Conservation (phyloP, 306 rosid species). For the Rubus idaeus region DNA sequence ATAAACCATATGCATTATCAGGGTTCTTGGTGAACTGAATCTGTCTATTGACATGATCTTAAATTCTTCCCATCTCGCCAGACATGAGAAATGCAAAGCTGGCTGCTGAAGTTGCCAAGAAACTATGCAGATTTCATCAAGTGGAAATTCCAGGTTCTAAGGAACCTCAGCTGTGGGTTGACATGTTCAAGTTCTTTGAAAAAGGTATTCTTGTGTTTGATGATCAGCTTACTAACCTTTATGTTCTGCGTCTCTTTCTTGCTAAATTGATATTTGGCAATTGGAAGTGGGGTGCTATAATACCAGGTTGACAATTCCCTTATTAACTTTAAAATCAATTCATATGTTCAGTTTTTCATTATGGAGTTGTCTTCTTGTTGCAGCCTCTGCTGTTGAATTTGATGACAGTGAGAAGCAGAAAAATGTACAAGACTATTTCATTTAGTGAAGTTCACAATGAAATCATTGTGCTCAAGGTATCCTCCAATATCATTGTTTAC, state of each 20-base stretch:
- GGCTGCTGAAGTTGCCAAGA: conserved; percentile 74
- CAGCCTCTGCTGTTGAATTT: conserved; percentile 80
- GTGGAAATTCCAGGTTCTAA: conserved; percentile 79
- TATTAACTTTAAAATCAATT: neutral
- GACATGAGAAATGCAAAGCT: conserved; percentile 78
- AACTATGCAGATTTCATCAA: conserved; percentile 66
- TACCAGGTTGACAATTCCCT: neutral
- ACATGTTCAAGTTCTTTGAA: conserved; percentile 66
- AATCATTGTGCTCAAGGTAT: conserved; percentile 69
- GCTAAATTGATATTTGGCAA: neutral
- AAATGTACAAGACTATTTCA: conserved; percentile 53
- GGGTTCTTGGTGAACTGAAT: conserved; percentile 28
- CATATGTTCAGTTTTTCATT: conserved; percentile 16
- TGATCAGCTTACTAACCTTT: conserved; percentile 12
- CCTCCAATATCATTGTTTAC: conserved; percentile 12
- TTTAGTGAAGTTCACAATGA: conserved; percentile 62
- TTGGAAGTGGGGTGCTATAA: neutral
- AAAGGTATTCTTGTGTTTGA: conserved; percentile 54
- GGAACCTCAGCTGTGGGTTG: conserved; percentile 93
- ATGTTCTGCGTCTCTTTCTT: conserved; percentile 1
- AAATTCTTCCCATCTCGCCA: conserved; percentile 41
- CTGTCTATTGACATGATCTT: conserved; percentile 29
- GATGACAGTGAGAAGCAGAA: conserved; percentile 62
- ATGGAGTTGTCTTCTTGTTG: conserved; percentile 25
- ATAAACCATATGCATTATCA: conserved; percentile 21